These are phyloP conservation scores for Penicillium longicatenatum DNA, from an alignment of 495 filamentous ascomycete genomes.

Conservation along the genomic window DNA sequence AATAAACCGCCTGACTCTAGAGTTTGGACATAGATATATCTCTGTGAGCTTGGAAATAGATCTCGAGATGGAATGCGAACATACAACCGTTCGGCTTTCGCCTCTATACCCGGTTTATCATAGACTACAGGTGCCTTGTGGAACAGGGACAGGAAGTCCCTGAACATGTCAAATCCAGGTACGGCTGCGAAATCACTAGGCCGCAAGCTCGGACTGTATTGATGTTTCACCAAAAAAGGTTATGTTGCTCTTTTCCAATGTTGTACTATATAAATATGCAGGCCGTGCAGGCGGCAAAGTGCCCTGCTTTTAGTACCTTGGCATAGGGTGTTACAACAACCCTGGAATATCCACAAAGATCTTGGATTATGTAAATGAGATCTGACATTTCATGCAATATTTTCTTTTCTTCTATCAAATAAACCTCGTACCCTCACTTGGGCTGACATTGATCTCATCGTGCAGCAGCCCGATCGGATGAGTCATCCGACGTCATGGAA, in stretches of 20 bases:
- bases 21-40: neutral
- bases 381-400: too few species aligned
- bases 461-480: slow-evolving; percentile 15
- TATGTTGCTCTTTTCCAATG: too few species aligned
- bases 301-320: neutral
- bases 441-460: slow-evolving; percentile 4
- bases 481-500: slow-evolving; percentile 37
- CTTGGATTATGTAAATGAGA: neutral
- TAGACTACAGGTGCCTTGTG: too few species aligned
- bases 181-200: too few species aligned
- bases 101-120: too few species aligned
- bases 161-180: too few species aligned
- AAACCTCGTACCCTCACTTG: neutral
- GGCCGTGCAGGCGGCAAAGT: neutral
- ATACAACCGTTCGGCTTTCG: too few species aligned
- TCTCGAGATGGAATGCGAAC: neutral
- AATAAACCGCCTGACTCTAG: neutral
- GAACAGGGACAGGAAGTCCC: too few species aligned
- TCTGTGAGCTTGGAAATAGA: neutral
- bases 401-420: neutral
- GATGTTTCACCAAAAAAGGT: too few species aligned
- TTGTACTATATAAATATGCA: neutral
- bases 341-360: neutral
- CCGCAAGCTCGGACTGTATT: too few species aligned
- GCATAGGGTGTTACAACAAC: neutral